phyloP scores from a whole-genome alignment of 495 filamentous ascomycete genomes.

The Tuber aestivum region DNA sequence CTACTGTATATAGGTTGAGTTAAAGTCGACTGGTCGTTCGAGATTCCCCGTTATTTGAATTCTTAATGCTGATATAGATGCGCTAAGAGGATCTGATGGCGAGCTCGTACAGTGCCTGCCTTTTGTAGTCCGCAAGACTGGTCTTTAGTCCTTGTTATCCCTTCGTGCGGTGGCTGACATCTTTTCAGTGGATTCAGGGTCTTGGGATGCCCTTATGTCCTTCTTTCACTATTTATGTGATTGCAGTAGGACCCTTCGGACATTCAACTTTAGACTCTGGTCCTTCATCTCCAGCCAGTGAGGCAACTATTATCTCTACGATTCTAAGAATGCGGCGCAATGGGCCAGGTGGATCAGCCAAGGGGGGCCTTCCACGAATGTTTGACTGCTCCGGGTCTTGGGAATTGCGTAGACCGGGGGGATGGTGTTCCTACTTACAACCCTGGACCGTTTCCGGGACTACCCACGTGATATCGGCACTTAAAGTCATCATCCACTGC shows the following conservation, averaged over 20 bases:
- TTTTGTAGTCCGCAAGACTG: background rate
- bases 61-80: too few relatives aligned
- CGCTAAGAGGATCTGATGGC: too few relatives aligned
- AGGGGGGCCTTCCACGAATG: background rate
- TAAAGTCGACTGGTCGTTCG: background rate
- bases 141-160: background rate
- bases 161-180: background rate
- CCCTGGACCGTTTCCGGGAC: too few relatives aligned
- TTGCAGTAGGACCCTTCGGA: background rate
- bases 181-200: background rate
- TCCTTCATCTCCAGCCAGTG: background rate
- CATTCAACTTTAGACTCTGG: background rate
- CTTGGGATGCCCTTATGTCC: too few relatives aligned
- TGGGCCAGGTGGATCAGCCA: background rate
- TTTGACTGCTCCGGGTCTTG: background rate
- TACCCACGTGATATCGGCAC: too few relatives aligned
- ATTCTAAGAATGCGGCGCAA: background rate
- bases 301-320: background rate
- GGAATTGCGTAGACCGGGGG: background rate
- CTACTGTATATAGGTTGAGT: background rate
- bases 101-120: too few relatives aligned
- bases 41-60: too few relatives aligned
- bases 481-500: too few relatives aligned
- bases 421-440: too few relatives aligned
- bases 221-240: background rate